Percentiles rank a stretch among this genome's conserved stretches.
These are phyloP conservation scores for Stenocarpella maydis DNA, from an alignment of 2,329 filamentous ascomycete genomes.

Conservation along the genomic window DNA sequence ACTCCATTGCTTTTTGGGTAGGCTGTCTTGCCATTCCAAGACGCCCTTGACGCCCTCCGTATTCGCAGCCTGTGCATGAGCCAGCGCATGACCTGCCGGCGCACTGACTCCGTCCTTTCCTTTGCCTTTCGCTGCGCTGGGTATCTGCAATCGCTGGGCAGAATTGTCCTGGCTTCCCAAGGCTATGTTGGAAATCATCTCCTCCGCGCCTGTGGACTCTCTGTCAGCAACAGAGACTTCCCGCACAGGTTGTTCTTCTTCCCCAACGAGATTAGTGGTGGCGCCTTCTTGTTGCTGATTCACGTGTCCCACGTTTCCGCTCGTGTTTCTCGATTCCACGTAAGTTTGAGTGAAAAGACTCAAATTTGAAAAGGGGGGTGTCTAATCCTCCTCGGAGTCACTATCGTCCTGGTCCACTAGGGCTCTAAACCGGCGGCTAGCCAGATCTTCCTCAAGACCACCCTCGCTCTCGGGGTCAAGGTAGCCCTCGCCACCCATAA, in stretches of 20 bases:
- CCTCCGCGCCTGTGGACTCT: not conserved
- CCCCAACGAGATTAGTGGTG: too few species aligned
- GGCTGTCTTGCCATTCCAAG: not conserved
- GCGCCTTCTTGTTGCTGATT: not conserved
- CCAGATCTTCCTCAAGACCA: constrained; percentile 88
- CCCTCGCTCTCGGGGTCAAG: constrained; percentile 87
- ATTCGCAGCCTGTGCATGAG: too few species aligned
- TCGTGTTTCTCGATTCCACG: not conserved
- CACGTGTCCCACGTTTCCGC: not conserved
- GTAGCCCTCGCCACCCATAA: constrained; percentile 88
- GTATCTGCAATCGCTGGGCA: not conserved
- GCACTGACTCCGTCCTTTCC: not conserved
- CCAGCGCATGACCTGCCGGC: not conserved
- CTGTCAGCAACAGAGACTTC: not conserved
- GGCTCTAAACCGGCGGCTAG: constrained; percentile 78
- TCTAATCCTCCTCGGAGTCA: constrained; percentile 74
- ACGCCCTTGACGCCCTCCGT: not conserved
- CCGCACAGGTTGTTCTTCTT: not conserved
- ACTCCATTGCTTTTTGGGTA: not conserved
- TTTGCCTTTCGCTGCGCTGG: not conserved
- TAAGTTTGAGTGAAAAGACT: not conserved
- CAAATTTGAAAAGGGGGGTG: constrained; percentile 39
- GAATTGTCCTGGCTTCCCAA: not conserved
- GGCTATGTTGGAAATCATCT: not conserved
- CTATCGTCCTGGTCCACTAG: constrained; percentile 78